A percentile compares a stretch with the other conserved stretches of the same genome.
These are phyloP conservation scores for Luvunga scandens DNA, from an alignment of 345 rosid genomes.

Conservation along the genomic window DNA sequence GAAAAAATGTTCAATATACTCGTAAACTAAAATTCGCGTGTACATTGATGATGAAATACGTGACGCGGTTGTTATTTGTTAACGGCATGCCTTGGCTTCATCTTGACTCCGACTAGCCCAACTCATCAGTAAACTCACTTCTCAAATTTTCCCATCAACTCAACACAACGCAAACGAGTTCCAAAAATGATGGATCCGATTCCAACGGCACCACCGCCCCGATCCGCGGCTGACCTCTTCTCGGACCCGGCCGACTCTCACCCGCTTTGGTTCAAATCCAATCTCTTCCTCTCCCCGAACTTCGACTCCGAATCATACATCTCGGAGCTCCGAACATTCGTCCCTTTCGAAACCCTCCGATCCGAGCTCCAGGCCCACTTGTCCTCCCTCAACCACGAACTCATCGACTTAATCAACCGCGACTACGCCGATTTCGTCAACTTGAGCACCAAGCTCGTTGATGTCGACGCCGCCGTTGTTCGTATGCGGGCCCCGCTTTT, in stretches of 20 bases:
- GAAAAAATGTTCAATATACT: too few relatives aligned
- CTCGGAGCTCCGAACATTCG: slow-evolving; percentile 92
- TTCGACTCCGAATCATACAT: slow-evolving; percentile 93
- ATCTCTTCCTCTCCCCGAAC: slow-evolving; percentile 70
- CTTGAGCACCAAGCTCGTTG: slow-evolving; percentile 93
- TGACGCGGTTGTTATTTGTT: not conserved
- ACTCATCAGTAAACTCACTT: not conserved
- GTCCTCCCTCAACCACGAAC: slow-evolving; percentile 89
- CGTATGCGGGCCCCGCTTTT: slow-evolving; percentile 97
- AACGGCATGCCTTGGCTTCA: not conserved
- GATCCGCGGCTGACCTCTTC: slow-evolving; percentile 86
- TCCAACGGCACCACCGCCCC: slow-evolving; percentile 51
- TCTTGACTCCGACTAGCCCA: not conserved
- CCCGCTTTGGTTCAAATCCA: slow-evolving; percentile 93
- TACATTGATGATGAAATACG: too few relatives aligned
- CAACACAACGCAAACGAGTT: not conserved
- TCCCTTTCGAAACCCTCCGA: slow-evolving; percentile 92
- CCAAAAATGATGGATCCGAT: slow-evolving; percentile 51
- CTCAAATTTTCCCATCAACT: not conserved
- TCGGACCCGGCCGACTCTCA: slow-evolving; percentile 85
- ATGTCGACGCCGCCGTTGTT: slow-evolving; percentile 82
- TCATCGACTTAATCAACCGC: slow-evolving; percentile 95
- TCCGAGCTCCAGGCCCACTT: slow-evolving; percentile 85
- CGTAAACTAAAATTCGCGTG: too few relatives aligned
- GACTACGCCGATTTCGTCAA: slow-evolving; percentile 97